phyloP scores from a whole-genome alignment of 345 rosid species.

The Populus ilicifolia region DNA sequence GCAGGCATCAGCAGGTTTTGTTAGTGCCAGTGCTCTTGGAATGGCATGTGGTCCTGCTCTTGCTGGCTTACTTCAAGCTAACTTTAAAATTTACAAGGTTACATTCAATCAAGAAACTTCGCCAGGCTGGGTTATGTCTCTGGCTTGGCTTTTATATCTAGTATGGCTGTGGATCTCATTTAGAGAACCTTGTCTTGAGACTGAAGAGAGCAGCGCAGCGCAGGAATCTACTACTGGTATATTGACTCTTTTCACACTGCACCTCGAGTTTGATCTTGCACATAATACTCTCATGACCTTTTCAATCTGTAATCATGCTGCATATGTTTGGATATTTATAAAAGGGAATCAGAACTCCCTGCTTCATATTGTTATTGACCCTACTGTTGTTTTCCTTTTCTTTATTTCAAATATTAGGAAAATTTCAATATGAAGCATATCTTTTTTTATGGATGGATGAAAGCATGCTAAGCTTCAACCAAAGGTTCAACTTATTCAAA shows the following conservation, averaged over 20 bases:
- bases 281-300: not conserved
- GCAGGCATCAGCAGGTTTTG: conserved; percentile 99
- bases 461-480: not conserved
- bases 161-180: conserved; percentile 80
- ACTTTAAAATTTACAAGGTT: conserved; percentile 69
- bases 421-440: not conserved
- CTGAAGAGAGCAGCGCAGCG: conserved; percentile 38
- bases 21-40: conserved; percentile 99
- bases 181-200: conserved; percentile 69
- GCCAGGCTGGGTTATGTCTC: conserved; percentile 99
- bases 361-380: not conserved
- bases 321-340: not conserved
- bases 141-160: conserved; percentile 84
- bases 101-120: conserved; percentile 78
- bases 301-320: not conserved
- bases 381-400: not conserved
- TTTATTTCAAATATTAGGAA: not conserved
- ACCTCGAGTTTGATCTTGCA: conserved; percentile 7
- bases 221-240: conserved; percentile 50
- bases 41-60: conserved; percentile 99
- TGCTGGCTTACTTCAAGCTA: conserved; percentile 87
- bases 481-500: not conserved
- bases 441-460: not conserved
- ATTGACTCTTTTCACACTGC: conserved; percentile 9
- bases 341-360: not conserved